phyloP scores from a whole-genome alignment of 805 yeast genomes.

The Brettanomyces naardenensis region DNA sequence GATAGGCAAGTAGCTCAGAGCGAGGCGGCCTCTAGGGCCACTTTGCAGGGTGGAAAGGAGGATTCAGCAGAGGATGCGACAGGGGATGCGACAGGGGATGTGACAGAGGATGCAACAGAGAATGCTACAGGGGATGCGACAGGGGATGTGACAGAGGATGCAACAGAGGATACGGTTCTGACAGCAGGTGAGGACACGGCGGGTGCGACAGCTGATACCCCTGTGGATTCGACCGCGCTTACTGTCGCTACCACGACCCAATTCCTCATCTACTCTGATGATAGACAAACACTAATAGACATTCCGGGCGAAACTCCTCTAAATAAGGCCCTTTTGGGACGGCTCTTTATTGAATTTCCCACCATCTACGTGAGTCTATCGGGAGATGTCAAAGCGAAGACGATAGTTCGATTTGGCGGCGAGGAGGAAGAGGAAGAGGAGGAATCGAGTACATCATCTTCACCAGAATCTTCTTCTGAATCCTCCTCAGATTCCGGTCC shows the following conservation, averaged over 20 bases:
- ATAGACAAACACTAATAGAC: constrained; percentile 26
- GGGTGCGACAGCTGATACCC: no score
- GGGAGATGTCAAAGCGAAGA: constrained; percentile 1
- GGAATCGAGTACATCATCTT: constrained; percentile 4
- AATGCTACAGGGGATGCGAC: no score
- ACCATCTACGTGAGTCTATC: constrained; percentile 42
- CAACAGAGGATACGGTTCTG: no score
- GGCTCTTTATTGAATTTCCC: constrained; percentile 71
- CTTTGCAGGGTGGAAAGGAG: no score
- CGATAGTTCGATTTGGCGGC: not conserved
- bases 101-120: no score
- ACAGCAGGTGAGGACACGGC: no score
- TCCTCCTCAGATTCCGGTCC: not conserved
- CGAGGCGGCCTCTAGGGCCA: no score
- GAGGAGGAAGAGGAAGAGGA: not conserved
- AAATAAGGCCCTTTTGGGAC: constrained; percentile 43
- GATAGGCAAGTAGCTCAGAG: not conserved
- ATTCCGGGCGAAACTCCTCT: constrained; percentile 24
- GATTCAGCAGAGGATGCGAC: no score
- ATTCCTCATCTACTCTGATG: constrained; percentile 7
- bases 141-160: no score
- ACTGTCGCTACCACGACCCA: constrained; percentile 5
- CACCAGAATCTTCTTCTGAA: constrained; percentile 23
- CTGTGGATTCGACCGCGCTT: no score
- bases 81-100: no score